A percentile compares a stretch with the other conserved stretches of the same genome.
These are phyloP conservation scores for Plasmodium inui DNA, from an alignment of 169 alveolate genomes.

Conservation along the genomic window DNA sequence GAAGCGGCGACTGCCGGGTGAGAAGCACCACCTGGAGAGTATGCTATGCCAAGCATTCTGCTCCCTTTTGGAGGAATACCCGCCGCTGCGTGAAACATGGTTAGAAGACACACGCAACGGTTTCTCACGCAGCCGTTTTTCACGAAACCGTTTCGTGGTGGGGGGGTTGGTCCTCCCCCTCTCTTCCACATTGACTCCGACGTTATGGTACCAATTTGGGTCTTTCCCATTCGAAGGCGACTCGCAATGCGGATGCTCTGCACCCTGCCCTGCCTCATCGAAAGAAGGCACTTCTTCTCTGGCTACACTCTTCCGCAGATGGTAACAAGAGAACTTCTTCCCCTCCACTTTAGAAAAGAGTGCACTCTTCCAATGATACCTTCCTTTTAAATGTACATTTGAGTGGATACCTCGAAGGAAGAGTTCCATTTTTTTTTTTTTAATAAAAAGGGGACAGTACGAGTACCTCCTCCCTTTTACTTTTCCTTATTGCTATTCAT, in stretches of 20 bases:
- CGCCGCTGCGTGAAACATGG: background rate
- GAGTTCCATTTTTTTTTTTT: slow-evolving; percentile 24
- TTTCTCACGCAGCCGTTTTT: background rate
- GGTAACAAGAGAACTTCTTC: background rate
- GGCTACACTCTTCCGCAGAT: background rate
- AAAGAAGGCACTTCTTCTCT: background rate
- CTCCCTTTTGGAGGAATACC: background rate
- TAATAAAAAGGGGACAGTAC: background rate
- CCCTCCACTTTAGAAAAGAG: slow-evolving; percentile 2
- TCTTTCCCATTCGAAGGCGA: background rate
- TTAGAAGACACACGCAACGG: background rate
- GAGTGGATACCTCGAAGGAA: background rate
- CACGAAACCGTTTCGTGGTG: background rate
- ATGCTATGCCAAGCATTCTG: background rate
- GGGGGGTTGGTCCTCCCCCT: background rate
- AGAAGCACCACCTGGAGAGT: background rate
- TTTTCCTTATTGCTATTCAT: background rate
- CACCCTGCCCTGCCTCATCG: background rate
- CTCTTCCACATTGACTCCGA: background rate
- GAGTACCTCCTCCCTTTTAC: background rate
- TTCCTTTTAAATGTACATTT: background rate
- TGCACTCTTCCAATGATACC: background rate
- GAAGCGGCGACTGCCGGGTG: background rate
- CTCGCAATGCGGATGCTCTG: background rate
- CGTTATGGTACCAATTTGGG: background rate